Evolutionary conservation across 192 early-diverging fungal species (phyloP), one percentile per base, ranked within the genome.

Genomic region (Chytriomyces sp.): DNA sequence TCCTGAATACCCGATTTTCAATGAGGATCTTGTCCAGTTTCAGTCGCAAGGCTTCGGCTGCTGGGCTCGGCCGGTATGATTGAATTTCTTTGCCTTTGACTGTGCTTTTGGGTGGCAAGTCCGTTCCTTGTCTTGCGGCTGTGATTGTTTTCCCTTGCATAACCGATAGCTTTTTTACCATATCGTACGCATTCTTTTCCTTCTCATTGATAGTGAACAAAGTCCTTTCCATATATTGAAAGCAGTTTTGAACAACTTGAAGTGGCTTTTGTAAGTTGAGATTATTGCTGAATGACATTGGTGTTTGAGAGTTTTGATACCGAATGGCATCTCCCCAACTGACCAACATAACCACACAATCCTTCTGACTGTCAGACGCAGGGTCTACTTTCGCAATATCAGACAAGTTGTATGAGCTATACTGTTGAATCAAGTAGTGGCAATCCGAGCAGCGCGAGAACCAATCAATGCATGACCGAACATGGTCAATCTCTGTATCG

Each of bases 391-490:
- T 38, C 8, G 7, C 52, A 32, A 38, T 61, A 49, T 67, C 59
- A 52, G 56, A 26, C 0, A 5, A 49, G 38, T 68, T 38, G 41
- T n/a, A 55, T n/a, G n/a, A n/a, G 52, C 22, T 55, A 25, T 37
- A 64, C 8, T 52, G 26, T 22, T 31, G 36, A 14, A 72, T 40
- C 17, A 59, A 8, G 8, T 5, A 30, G 64, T 63, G 61, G 4
- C 37, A 54, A 12, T 63, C 41, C 28, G 22, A 25, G 12, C 54
- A 31, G n/a, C 4, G 17, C 19, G 17, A 37, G 17, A 73, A 52
- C 72, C 72, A 73, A n/a, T 73, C 72, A 52, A 64, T 30, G 38
- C 72, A 61, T 14, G 31, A 5, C 22, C 41, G 19, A 12, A 62
- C 58, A 62, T 53, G 41, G 5, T 19, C 49, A 28, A 60, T 28